Percentiles rank a stretch among this genome's conserved stretches.
These are phyloP conservation scores for Hypoxylon rubiginosum DNA, from an alignment of 2,329 filamentous ascomycete species.

Conservation along the genomic window DNA sequence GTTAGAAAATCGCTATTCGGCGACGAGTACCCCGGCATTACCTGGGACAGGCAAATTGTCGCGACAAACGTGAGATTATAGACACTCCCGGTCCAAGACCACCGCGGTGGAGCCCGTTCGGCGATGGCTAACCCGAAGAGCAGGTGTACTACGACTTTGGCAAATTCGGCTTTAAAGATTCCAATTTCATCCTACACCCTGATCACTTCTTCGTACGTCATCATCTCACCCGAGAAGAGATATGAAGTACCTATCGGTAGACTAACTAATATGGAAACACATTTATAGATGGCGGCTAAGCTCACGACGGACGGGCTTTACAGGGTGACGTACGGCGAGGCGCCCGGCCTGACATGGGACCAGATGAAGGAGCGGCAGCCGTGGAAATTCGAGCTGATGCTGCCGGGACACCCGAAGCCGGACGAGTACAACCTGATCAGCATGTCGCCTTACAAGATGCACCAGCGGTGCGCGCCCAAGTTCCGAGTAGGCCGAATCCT, in stretches of 20 bases:
- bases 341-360: conserved; percentile 64
- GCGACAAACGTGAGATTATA: conserved; percentile 68
- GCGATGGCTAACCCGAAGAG: conserved; percentile 26
- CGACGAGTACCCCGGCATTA: conserved; percentile 70
- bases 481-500: conserved; percentile 71
- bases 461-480: conserved; percentile 69
- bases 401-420: conserved; percentile 71
- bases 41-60: conserved; percentile 71
- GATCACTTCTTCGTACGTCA: conserved; percentile 67
- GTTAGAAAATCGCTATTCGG: conserved; percentile 66
- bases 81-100: neutral
- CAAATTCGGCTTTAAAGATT: conserved; percentile 66
- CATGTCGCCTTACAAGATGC: conserved; percentile 72
- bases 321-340: conserved; percentile 74
- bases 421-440: conserved; percentile 68
- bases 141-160: conserved; percentile 73
- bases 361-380: conserved; percentile 67
- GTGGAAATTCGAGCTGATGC: conserved; percentile 67
- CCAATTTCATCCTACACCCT: conserved; percentile 73
- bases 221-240: conserved; percentile 9
- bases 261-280: conserved; percentile 35
- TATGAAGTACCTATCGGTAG: neutral
- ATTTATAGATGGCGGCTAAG: conserved; percentile 73
- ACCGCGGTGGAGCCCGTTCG: neutral
- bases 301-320: conserved; percentile 72